Base-by-base conservation (phyloP, 805 yeast species). In the Schizosaccharomyces cryophilus region DNA sequence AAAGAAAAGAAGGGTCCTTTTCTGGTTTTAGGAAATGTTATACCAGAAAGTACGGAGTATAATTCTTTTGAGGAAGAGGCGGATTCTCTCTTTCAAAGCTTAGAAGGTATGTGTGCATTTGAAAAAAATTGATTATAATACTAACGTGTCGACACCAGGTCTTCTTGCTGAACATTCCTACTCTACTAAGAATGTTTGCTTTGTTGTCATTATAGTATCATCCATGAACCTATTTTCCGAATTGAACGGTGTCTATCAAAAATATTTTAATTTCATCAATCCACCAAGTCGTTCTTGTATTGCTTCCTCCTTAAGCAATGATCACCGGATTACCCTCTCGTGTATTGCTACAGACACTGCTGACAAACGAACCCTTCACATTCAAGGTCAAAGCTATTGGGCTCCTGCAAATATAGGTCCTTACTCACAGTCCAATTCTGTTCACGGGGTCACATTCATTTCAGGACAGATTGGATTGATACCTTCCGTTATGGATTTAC, bases 391-490 rank as follows among this genome's bases (percentile, higher is more conserved):
- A 63, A 88, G 96, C 51, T 89, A 85, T 69, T 93, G 98, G 98
- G 97, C 96, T 0, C 98, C 98, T 0, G 90, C 95, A 45, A 93
- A 93, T 66, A 93, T 93, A 58, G 98, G 98, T 0, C 98, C 98
- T 0, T 93, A 93, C 69, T 90, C 98, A 0, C 98, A 93, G 70
- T 79, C 89, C 0, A 80, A 82, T 11, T 82, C 80, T 64, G 69
- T 67, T 15, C 68, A 68, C 21, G 78, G 80, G 62, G 71, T 76
- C 31, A 70, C 81, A 6, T 82, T 84, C 2, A 74, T 89, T 13
- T 86, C 96, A 60, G 98, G 98, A 0, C 97, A 93, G 72, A 89
- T 93, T 47, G 94, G 95, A 1, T 73, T 93, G 48, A 69, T 83
- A 1, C 96, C 98, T 0, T 70, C 79, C 0, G 70, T 79, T 13